phyloP scores from a whole-genome alignment of 768 basidiomycete species.

The Rhizopogon rudus region DNA sequence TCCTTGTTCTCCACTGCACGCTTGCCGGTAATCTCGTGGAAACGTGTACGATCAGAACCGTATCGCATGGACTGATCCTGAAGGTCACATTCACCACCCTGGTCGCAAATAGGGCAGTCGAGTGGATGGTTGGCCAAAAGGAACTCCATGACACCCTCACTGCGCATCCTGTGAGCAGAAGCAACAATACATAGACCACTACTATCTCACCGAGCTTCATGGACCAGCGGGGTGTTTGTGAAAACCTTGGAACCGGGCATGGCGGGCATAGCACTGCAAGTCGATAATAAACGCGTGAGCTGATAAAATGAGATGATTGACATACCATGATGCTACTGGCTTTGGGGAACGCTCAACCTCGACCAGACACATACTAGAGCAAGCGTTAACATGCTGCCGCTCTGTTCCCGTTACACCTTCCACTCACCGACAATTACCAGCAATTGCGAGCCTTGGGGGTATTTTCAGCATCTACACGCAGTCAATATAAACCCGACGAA shows the following conservation, averaged over 20 bases:
- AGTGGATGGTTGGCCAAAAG: constrained; percentile 95
- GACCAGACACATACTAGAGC: constrained; percentile 89
- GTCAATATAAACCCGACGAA: constrained; percentile 23
- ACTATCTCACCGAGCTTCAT: constrained; percentile 66
- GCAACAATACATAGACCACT: not conserved
- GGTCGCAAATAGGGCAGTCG: constrained; percentile 98
- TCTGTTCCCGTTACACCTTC: not conserved
- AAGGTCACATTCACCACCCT: constrained; percentile 97
- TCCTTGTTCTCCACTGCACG: constrained; percentile 99
- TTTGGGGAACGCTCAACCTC: constrained; percentile 96
- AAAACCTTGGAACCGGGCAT: constrained; percentile 92
- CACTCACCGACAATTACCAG: constrained; percentile 91
- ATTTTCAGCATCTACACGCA: constrained; percentile 1
- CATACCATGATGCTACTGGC: constrained; percentile 89
- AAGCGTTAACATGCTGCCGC: constrained; percentile 4
- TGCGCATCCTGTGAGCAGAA: constrained; percentile 24
- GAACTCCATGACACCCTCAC: constrained; percentile 99
- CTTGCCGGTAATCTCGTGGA: constrained; percentile 98
- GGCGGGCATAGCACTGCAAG: constrained; percentile 87
- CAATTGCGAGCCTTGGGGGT: constrained; percentile 74
- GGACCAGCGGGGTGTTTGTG: constrained; percentile 88
- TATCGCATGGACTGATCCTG: constrained; percentile 99
- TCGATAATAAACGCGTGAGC: not conserved
- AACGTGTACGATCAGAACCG: constrained; percentile 93
- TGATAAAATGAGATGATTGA: not conserved